Percentiles rank a stretch among this genome's conserved stretches.
phyloP scores from a whole-genome alignment of 257 asterid genomes.

The Fraxinus cuspidata region DNA sequence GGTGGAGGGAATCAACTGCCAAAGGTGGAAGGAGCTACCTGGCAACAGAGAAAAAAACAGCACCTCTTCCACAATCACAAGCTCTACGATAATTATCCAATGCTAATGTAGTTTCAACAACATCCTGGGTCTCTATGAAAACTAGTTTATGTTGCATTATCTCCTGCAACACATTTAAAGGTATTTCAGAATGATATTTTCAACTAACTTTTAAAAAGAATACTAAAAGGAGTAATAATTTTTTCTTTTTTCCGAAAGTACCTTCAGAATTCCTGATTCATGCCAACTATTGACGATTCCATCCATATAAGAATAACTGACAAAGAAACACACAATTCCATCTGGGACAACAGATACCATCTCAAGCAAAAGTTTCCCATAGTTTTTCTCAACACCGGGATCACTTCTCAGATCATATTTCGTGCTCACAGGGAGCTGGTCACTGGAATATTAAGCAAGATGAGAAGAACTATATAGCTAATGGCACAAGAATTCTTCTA shows the following conservation, averaged over 20 bases:
- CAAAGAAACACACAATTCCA: constrained; percentile 95
- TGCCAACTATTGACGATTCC: constrained; percentile 99
- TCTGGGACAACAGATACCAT: constrained; percentile 98
- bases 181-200: not conserved
- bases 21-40: constrained; percentile 46
- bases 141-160: constrained; percentile 98
- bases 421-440: constrained; percentile 98
- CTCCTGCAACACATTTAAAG: constrained; percentile 61
- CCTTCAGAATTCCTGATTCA: constrained; percentile 93
- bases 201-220: constrained; percentile 2
- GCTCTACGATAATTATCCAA: constrained; percentile 95
- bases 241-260: constrained; percentile 21
- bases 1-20: not conserved
- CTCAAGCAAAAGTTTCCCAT: constrained; percentile 92
- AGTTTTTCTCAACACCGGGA: constrained; percentile 97
- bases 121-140: constrained; percentile 98
- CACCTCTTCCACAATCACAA: constrained; percentile 99
- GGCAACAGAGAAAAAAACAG: constrained; percentile 98
- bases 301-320: constrained; percentile 98
- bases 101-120: constrained; percentile 97
- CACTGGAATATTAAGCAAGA: constrained; percentile 47
- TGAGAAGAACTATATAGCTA: constrained; percentile 2
- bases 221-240: not conserved
- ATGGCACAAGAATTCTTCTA: constrained; percentile 13
- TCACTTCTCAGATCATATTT: constrained; percentile 94